Conservation (phyloP, 2,329 filamentous ascomycete species). For the Zasmidium angulare region DNA sequence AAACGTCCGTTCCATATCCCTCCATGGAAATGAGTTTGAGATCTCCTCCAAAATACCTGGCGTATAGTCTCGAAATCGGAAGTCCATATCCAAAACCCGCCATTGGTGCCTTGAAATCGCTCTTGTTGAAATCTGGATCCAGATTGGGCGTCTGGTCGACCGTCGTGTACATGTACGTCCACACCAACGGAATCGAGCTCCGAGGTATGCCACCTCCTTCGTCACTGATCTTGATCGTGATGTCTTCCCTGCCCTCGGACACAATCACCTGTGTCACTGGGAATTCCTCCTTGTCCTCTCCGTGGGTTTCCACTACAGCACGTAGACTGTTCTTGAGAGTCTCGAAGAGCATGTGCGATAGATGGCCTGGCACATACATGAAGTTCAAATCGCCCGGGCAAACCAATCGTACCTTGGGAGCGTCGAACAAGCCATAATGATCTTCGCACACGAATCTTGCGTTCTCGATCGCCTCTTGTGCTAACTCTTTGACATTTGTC, state of each 20-base stretch:
- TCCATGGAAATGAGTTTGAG: slow-evolving; percentile 99
- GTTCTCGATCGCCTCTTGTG: slow-evolving; percentile 96
- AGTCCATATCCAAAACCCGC: slow-evolving; percentile 97
- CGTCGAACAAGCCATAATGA: slow-evolving; percentile 95
- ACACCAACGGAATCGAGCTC: slow-evolving; percentile 92
- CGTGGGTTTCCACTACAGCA: slow-evolving; percentile 93
- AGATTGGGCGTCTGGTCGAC: slow-evolving; percentile 93
- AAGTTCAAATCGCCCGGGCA: slow-evolving; percentile 86
- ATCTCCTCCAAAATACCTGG: slow-evolving; percentile 95
- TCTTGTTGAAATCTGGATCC: slow-evolving; percentile 97
- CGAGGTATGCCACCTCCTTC: slow-evolving; percentile 94
- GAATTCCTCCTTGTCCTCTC: slow-evolving; percentile 92
- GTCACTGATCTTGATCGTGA: slow-evolving; percentile 97
- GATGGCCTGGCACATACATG: slow-evolving; percentile 98
- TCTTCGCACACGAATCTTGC: slow-evolving; percentile 99
- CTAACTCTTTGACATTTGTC: slow-evolving; percentile 92
- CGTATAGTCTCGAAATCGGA: slow-evolving; percentile 90
- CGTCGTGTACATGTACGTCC: slow-evolving; percentile 99
- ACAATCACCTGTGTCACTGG: slow-evolving; percentile 97
- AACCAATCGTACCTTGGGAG: slow-evolving; percentile 92
- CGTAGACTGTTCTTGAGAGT: slow-evolving; percentile 97
- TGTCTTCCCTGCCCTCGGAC: slow-evolving; percentile 95
- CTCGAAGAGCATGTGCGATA: slow-evolving; percentile 99
- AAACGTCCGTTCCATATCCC: slow-evolving; percentile 98
- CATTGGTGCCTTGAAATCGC: slow-evolving; percentile 99